Evolutionary conservation across 257 asterid species (phyloP).

Genomic region (Paulownia fortunei): DNA sequence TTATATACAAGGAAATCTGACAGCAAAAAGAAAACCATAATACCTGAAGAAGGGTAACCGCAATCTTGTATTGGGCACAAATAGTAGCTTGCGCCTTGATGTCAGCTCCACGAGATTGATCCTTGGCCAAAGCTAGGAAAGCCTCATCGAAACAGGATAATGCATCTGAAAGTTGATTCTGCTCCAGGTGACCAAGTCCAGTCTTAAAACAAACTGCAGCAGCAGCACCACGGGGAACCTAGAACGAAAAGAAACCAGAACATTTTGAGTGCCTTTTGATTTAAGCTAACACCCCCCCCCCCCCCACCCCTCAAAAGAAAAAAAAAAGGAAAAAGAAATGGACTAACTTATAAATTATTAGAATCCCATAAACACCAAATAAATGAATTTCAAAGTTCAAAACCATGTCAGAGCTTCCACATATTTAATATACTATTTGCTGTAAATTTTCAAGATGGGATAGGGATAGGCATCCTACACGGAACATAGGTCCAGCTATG

Average conservation of each 20-base stretch:
- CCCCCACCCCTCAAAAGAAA: neutral
- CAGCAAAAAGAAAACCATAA: slow-evolving; percentile 23
- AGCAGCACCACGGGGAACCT: slow-evolving; percentile 99
- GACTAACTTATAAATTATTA: neutral
- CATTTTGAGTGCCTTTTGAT: neutral
- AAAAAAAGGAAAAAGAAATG: neutral
- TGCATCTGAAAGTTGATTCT: slow-evolving; percentile 98
- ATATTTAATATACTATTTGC: neutral
- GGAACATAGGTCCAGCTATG: neutral
- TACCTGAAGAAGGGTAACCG: slow-evolving; percentile 98
- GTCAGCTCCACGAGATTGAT: slow-evolving; percentile 99
- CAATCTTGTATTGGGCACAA: slow-evolving; percentile 98
- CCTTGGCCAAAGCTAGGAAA: slow-evolving; percentile 97
- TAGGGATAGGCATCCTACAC: neutral
- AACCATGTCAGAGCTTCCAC: slow-evolving; percentile 1
- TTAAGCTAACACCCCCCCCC: neutral
- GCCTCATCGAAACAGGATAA: slow-evolving; percentile 97
- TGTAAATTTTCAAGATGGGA: neutral
- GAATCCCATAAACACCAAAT: neutral
- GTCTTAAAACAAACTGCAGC: slow-evolving; percentile 95
- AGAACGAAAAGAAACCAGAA: slow-evolving; percentile 32
- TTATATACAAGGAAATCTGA: neutral
- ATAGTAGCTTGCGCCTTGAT: slow-evolving; percentile 99
- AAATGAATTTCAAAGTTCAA: slow-evolving; percentile 25
- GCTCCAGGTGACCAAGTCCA: slow-evolving; percentile 98